Evolutionary conservation across 176 grass and related monocot genomes (phyloP), one percentile per base, ranked within the genome.

Genomic region (Bromus sterilis): DNA sequence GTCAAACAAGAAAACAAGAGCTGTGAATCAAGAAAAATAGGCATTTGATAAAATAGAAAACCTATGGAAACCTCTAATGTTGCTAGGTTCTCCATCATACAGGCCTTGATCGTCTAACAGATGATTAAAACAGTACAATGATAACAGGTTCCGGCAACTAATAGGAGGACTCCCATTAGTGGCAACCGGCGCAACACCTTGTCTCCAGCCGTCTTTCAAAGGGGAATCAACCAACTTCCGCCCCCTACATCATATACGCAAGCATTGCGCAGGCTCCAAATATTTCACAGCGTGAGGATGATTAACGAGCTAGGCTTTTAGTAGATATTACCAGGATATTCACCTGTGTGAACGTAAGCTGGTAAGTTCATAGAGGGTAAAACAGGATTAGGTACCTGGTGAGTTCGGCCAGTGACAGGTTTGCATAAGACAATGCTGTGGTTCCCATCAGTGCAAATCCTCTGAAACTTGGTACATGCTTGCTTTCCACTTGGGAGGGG

Each of bases 401-500:
- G 95, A 79, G 95, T 95, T 59, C 95, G 88, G 53, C 95, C 95
- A 86, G 95, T 95, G 44, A 98, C 78, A 72, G 92, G 95, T 89
- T 98, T 95, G 82, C 92, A 98, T 59, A 93, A 82, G 72, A 98
- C 88, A 78, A 98, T 84, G 76, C 95, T 98, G 49, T 91, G 70
- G 66, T 71, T 82, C 31, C 92, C 92, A 64, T 93, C 76, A 32
- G 90, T 93, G 59, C 79, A 85, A 44, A 95, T 91, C 83, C 88
- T 93, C 44, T 92, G 83, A 81, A 98, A 98, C 59, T 87, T 98
- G 24, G 95, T 98, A 56, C 91, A 89, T 44, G 95, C 92, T 83
- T 74, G 81, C 61, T 98, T 98, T 84, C 95, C 95, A 75, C 74
- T 78, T 84, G 75, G 74, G 6, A 43, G 37, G 37, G 49, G 1